Evolutionary conservation across 2,329 filamentous ascomycete species (phyloP).

Genomic region (Colletotrichum shisoi): DNA sequence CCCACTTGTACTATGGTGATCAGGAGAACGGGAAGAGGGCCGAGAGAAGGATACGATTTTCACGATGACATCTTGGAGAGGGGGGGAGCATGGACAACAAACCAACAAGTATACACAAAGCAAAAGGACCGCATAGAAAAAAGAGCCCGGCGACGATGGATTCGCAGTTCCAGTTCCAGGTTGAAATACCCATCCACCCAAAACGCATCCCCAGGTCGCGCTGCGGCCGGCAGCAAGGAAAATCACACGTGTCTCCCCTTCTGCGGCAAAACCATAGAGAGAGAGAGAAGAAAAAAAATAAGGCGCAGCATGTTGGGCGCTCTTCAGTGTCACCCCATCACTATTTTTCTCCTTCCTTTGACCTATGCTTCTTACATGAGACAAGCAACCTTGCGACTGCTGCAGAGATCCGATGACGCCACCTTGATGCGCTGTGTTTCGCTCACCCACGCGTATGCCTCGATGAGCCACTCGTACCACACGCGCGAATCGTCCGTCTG

Average conservation of each 20-base stretch:
- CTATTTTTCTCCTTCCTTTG: background rate
- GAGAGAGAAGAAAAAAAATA: constrained; percentile 17
- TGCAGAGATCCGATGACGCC: constrained; percentile 71
- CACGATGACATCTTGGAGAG: constrained; percentile 14
- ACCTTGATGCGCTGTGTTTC: constrained; percentile 70
- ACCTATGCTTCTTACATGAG: constrained; percentile 64
- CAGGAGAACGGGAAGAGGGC: constrained; percentile 2
- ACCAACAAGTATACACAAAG: constrained; percentile 11
- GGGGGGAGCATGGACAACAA: constrained; percentile 11
- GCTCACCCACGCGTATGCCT: constrained; percentile 75
- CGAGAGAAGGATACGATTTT: constrained; percentile 6
- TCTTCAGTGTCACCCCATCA: constrained; percentile 16
- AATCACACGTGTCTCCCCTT: constrained; percentile 2
- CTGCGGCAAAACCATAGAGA: constrained; percentile 30
- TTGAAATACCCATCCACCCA: constrained; percentile 15
- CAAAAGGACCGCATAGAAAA: background rate
- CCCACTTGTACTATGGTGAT: constrained; percentile 7
- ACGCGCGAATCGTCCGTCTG: constrained; percentile 95
- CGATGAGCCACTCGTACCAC: constrained; percentile 98
- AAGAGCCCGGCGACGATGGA: constrained; percentile 22
- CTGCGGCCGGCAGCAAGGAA: constrained; percentile 14
- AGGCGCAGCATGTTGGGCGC: constrained; percentile 21
- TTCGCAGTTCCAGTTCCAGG: constrained; percentile 18
- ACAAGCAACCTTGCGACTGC: constrained; percentile 73
- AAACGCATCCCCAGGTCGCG: background rate